These are phyloP conservation scores for Chloromonas sp. DNA, from an alignment of 163 green algal genomes.

Conservation along the genomic window DNA sequence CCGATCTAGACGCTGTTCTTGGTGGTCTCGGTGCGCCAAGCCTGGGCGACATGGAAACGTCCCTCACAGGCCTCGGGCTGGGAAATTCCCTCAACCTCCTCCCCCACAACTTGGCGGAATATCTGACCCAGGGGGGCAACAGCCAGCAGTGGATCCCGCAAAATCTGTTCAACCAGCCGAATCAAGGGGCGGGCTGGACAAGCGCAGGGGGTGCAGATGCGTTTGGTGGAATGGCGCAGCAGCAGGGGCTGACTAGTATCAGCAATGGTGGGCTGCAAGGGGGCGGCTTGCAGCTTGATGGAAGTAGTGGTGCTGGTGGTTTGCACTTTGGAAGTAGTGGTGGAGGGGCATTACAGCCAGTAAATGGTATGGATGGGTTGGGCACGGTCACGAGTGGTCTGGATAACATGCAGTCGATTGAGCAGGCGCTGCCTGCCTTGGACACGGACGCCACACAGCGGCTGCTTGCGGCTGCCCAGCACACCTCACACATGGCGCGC, in stretches of 20 bases:
- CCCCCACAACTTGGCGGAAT: neutral
- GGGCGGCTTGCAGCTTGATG: neutral
- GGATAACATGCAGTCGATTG: constrained; percentile 1
- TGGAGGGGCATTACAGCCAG: neutral
- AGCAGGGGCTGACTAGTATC: neutral
- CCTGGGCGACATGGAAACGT: constrained; percentile 5
- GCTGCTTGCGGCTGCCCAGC: neutral
- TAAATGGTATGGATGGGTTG: neutral
- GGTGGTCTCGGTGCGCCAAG: neutral
- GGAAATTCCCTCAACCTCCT: constrained; percentile 1
- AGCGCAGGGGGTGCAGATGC: neutral
- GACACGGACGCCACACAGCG: neutral
- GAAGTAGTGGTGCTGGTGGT: neutral
- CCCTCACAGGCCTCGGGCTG: neutral
- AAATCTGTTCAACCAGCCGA: neutral
- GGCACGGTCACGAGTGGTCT: neutral
- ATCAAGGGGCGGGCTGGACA: neutral
- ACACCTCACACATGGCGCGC: neutral
- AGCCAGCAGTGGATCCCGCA: neutral
- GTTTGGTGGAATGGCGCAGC: neutral
- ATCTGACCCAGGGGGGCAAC: neutral
- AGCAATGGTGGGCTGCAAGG: neutral
- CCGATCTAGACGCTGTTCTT: neutral
- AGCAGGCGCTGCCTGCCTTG: neutral
- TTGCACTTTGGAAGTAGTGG: neutral